These are phyloP conservation scores for Solanum phureja DNA, from an alignment of 257 asterid genomes.

Conservation along the genomic window DNA sequence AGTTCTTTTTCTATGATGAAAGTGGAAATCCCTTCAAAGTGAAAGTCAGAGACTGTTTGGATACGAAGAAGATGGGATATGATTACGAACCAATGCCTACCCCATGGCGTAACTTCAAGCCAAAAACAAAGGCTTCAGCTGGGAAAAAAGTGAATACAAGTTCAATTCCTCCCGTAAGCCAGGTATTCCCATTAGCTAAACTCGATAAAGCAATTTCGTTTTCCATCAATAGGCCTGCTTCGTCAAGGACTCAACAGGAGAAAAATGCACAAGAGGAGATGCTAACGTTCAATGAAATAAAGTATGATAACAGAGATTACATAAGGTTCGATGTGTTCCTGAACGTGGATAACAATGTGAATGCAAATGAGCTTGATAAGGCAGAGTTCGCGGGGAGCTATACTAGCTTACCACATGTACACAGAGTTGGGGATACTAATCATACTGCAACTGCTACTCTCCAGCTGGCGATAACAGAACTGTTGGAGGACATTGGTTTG, in stretches of 20 bases:
- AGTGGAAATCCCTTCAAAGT: slow-evolving; percentile 29
- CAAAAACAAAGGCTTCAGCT: slow-evolving; percentile 3
- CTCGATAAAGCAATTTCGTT: slow-evolving; percentile 16
- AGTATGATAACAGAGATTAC: slow-evolving; percentile 13
- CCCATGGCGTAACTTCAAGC: slow-evolving; percentile 40
- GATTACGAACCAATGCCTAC: slow-evolving; percentile 13
- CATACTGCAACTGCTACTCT: not conserved
- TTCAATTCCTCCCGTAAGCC: not conserved
- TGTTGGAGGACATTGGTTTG: not conserved
- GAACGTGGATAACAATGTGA: slow-evolving; percentile 38
- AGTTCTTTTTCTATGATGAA: slow-evolving; percentile 51
- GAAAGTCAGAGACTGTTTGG: slow-evolving; percentile 19
- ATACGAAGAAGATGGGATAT: slow-evolving; percentile 26
- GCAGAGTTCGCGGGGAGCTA: slow-evolving; percentile 42
- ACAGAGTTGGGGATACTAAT: not conserved
- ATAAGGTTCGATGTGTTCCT: slow-evolving; percentile 38
- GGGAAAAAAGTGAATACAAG: slow-evolving; percentile 6
- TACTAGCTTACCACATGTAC: slow-evolving; percentile 37
- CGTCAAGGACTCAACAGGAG: not conserved
- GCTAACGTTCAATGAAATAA: slow-evolving; percentile 12
- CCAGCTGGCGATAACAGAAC: not conserved
- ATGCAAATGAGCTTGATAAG: slow-evolving; percentile 20
- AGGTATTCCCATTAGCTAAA: slow-evolving; percentile 22
- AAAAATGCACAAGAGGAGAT: slow-evolving; percentile 29
- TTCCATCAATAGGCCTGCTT: slow-evolving; percentile 15